A percentile compares a stretch with the other conserved stretches of the same genome.
These are phyloP conservation scores for Decorospora gaudefroyi DNA, from an alignment of 2,329 filamentous ascomycete species.

Conservation along the genomic window DNA sequence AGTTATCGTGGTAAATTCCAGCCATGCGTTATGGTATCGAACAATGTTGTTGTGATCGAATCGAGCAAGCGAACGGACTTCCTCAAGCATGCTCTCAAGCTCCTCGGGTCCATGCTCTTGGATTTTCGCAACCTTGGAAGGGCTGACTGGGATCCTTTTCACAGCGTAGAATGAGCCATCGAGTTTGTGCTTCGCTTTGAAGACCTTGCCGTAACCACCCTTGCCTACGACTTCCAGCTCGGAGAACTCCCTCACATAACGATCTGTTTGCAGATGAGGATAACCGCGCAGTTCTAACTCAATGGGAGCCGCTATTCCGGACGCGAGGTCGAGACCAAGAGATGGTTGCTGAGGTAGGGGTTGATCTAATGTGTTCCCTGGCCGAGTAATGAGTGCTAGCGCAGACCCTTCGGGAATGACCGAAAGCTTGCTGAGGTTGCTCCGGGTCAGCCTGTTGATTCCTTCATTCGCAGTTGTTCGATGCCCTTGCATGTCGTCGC, in stretches of 20 bases:
- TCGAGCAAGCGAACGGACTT: slow-evolving; percentile 65
- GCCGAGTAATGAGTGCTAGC: slow-evolving; percentile 30
- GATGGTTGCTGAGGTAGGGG: slow-evolving; percentile 19
- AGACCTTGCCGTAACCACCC: slow-evolving; percentile 69
- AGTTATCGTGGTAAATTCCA: slow-evolving; percentile 53
- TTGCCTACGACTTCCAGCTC: slow-evolving; percentile 61
- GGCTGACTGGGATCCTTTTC: slow-evolving; percentile 66
- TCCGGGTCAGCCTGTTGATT: slow-evolving; percentile 39
- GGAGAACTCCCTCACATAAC: slow-evolving; percentile 42
- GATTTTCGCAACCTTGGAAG: slow-evolving; percentile 57
- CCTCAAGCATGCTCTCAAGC: slow-evolving; percentile 61
- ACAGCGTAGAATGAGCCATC: slow-evolving; percentile 67
- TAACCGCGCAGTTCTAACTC: slow-evolving; percentile 33
- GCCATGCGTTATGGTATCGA: slow-evolving; percentile 68
- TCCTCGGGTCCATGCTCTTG: slow-evolving; percentile 57
- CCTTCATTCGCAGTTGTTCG: slow-evolving; percentile 46
- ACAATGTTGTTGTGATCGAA: slow-evolving; percentile 70
- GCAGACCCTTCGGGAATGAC: slow-evolving; percentile 27
- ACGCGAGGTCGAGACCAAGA: slow-evolving; percentile 16
- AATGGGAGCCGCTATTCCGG: slow-evolving; percentile 22
- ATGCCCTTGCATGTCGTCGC: slow-evolving; percentile 45
- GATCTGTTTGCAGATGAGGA: slow-evolving; percentile 38
- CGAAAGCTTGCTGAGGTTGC: slow-evolving; percentile 31
- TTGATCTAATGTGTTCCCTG: slow-evolving; percentile 9
- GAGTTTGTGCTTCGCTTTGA: slow-evolving; percentile 63